These are phyloP conservation scores for Entrophospora sp. DNA, from an alignment of 192 early-diverging fungal genomes.

Conservation along the genomic window DNA sequence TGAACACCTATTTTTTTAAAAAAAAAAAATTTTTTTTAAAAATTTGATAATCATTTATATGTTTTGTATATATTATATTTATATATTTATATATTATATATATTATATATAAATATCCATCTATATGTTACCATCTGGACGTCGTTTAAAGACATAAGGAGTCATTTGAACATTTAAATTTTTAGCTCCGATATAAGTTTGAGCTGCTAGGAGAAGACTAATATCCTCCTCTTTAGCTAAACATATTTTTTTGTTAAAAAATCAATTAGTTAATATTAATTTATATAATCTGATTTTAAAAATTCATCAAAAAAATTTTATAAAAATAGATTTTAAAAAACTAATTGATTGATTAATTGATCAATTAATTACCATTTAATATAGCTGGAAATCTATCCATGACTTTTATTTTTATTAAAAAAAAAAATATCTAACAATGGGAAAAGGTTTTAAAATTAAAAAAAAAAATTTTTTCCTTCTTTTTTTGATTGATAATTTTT, in stretches of 20 bases:
- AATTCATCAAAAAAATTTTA: not conserved
- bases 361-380: constrained; percentile 23
- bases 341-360: not conserved
- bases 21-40: not conserved
- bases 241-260: not conserved
- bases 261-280: no score
- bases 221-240: constrained; percentile 86
- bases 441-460: no score
- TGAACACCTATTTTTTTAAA: constrained; percentile 58
- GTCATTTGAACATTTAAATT: constrained; percentile 93
- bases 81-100: not conserved
- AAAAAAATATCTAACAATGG: no score
- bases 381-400: constrained; percentile 40
- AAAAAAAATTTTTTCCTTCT: no score
- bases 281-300: not conserved
- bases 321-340: not conserved
- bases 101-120: constrained; percentile 50
- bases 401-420: no score
- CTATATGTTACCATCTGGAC: constrained; percentile 90
- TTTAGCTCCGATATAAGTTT: constrained; percentile 98
- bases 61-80: constrained; percentile 10
- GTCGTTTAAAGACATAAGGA: constrained; percentile 95
- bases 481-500: no score
- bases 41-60: not conserved
- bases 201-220: constrained; percentile 89